These are phyloP conservation scores for Pseudonectria buxi DNA, from an alignment of 2,329 filamentous ascomycete species.

Conservation along the genomic window DNA sequence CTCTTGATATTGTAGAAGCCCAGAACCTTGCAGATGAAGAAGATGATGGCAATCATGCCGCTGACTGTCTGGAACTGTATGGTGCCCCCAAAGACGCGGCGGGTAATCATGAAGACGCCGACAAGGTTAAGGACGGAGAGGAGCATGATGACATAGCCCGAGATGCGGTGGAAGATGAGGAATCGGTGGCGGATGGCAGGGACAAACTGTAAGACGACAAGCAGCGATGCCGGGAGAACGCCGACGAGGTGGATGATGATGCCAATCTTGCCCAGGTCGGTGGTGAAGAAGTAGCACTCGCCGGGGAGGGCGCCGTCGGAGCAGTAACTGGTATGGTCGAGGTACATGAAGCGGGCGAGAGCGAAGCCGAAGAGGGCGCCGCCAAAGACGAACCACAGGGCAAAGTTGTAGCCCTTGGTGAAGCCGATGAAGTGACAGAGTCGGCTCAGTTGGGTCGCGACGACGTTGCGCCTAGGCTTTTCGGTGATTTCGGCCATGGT, in stretches of 20 bases:
- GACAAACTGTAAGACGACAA: conserved; percentile 43
- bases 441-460: too few relatives aligned
- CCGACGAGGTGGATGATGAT: conserved; percentile 40
- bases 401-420: conserved; percentile 50
- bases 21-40: conserved; percentile 35
- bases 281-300: conserved; percentile 35
- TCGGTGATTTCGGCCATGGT: too few relatives aligned
- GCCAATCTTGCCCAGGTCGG: conserved; percentile 23
- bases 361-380: conserved; percentile 27
- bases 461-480: too few relatives aligned
- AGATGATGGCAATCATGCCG: conserved; percentile 38
- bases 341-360: conserved; percentile 16
- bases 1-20: conserved; percentile 51
- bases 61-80: conserved; percentile 41
- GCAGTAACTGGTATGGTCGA: conserved; percentile 23
- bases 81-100: conserved; percentile 47
- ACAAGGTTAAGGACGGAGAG: conserved; percentile 39
- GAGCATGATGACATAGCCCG: conserved; percentile 48
- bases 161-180: conserved; percentile 51
- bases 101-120: conserved; percentile 47
- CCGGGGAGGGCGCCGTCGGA: conserved; percentile 22
- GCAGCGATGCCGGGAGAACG: conserved; percentile 39
- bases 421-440: conserved; percentile 48
- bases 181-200: conserved; percentile 40
- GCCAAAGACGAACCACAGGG: conserved; percentile 43